These are phyloP conservation scores for Epichloe festucae DNA, from an alignment of 2,329 filamentous ascomycete species.

Conservation along the genomic window DNA sequence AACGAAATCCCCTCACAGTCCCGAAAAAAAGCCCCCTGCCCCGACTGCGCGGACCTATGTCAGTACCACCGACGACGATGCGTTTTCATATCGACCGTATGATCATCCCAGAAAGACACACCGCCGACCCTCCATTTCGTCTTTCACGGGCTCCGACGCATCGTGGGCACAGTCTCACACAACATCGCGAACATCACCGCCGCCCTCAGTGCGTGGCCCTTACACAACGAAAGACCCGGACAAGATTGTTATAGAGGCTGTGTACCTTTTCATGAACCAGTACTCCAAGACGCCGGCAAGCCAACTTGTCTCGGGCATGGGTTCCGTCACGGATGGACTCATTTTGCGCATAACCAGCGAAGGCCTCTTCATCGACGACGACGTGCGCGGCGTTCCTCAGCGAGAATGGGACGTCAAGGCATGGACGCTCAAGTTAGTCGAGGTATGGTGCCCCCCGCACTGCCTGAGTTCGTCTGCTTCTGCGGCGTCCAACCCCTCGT, in stretches of 20 bases:
- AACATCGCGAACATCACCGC: slow-evolving; percentile 71
- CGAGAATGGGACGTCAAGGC: slow-evolving; percentile 98
- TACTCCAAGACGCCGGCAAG: slow-evolving; percentile 83
- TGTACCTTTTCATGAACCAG: slow-evolving; percentile 84
- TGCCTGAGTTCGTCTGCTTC: slow-evolving; percentile 33
- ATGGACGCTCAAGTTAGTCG: slow-evolving; percentile 88
- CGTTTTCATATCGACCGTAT: slow-evolving; percentile 65
- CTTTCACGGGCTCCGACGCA: slow-evolving; percentile 61
- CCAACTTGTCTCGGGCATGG: slow-evolving; percentile 73
- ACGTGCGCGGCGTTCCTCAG: slow-evolving; percentile 80
- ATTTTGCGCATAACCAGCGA: slow-evolving; percentile 87
- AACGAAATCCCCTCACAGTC: slow-evolving; percentile 17
- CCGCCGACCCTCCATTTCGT: slow-evolving; percentile 53
- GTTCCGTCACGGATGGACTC: slow-evolving; percentile 79
- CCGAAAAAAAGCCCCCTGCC: slow-evolving; percentile 29
- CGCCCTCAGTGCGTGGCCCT: slow-evolving; percentile 61
- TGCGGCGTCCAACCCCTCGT: slow-evolving; percentile 27
- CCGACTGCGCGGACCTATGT: slow-evolving; percentile 45
- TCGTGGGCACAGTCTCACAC: slow-evolving; percentile 79
- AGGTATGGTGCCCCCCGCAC: slow-evolving; percentile 69
- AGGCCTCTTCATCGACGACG: slow-evolving; percentile 94
- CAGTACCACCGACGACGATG: slow-evolving; percentile 46
- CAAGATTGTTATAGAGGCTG: slow-evolving; percentile 90
- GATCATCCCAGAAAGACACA: slow-evolving; percentile 49
- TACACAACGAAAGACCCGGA: slow-evolving; percentile 85